Evolutionary conservation across 768 basidiomycete genomes (phyloP), one percentile per base, ranked within the genome.

Genomic region (Pleurotus pulmonarius): DNA sequence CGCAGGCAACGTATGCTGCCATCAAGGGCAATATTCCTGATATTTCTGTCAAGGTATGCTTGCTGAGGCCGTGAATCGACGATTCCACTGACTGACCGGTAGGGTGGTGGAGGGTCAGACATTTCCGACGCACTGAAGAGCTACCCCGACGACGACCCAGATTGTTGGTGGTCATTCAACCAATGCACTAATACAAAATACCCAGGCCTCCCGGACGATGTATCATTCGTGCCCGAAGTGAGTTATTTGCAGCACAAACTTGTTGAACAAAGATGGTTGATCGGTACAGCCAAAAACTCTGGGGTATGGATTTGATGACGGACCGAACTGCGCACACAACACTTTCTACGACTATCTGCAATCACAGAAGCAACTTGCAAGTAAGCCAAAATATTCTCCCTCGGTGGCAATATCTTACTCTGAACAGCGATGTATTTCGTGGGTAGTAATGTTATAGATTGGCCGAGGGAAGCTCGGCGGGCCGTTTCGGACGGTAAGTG

Each of bases 291-390:
- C 85, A 29, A 63, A 67, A 8, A 82, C 83, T 2, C 68, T 84
- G 15, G 85, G 83, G 1, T 85, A 81, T 46, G 82, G 76, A 3
- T 86, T 86, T 57, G 85, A 86, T 57, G 84, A 86, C 58, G 85
- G 85, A 1, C 85, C 85, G 1, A 83, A 83, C 61, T 86, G 84
- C 61, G 77, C 81, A 3, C 85, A 86, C 58, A 86, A 86, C 55
- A 74, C 70, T 2, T 86, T 86, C 58, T 86, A 86, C 45, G 74
- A 84, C 58, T 86, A 67, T 58, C 73, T 86, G 26, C 47, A 61
- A 2, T 64, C 70, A 7, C 70, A 85, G 59, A 73, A 83, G 25
- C 85, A 86, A 69, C 82, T 78, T 76, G 83, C 85, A 4, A 83
- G 81, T 80, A 56, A 64, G 83, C 77, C 44, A 20, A 13, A 18